phyloP scores from a whole-genome alignment of 495 filamentous ascomycete species.

The Penicillium soppii region DNA sequence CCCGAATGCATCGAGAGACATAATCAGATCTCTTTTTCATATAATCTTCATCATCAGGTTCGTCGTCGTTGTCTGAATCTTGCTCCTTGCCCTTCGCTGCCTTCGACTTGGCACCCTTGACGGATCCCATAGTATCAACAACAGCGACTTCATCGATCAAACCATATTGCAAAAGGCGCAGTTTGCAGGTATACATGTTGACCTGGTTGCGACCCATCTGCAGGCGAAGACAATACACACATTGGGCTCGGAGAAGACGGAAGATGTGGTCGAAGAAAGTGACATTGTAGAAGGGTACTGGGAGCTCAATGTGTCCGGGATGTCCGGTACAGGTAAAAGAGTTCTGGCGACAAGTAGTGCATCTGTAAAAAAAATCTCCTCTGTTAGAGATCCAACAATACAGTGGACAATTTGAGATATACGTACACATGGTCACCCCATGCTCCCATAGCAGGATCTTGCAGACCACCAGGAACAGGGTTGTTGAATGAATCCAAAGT shows the following conservation, averaged over 20 bases:
- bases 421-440: slow-evolving; percentile 79
- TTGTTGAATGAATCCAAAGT: slow-evolving; percentile 89
- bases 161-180: slow-evolving; percentile 82
- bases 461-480: slow-evolving; percentile 82
- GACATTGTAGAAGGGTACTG: slow-evolving; percentile 88
- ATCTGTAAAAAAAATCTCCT: slow-evolving; percentile 53
- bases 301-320: slow-evolving; percentile 91
- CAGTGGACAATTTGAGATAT: neutral
- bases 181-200: slow-evolving; percentile 77
- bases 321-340: slow-evolving; percentile 85
- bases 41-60: slow-evolving; percentile 57
- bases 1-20: slow-evolving; percentile 64
- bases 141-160: slow-evolving; percentile 70
- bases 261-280: slow-evolving; percentile 90
- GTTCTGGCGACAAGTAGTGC: slow-evolving; percentile 82
- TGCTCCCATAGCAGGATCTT: slow-evolving; percentile 91
- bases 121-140: slow-evolving; percentile 56
- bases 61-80: slow-evolving; percentile 54
- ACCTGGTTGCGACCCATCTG: slow-evolving; percentile 70
- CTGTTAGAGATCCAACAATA: slow-evolving; percentile 7
- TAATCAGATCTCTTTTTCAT: slow-evolving; percentile 66
- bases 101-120: slow-evolving; percentile 28
- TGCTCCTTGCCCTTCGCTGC: slow-evolving; percentile 36
- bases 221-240: slow-evolving; percentile 83
- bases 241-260: slow-evolving; percentile 79